These are phyloP conservation scores for Ceratocystis smalleyi DNA, from an alignment of 2,329 filamentous ascomycete species.

Conservation along the genomic window DNA sequence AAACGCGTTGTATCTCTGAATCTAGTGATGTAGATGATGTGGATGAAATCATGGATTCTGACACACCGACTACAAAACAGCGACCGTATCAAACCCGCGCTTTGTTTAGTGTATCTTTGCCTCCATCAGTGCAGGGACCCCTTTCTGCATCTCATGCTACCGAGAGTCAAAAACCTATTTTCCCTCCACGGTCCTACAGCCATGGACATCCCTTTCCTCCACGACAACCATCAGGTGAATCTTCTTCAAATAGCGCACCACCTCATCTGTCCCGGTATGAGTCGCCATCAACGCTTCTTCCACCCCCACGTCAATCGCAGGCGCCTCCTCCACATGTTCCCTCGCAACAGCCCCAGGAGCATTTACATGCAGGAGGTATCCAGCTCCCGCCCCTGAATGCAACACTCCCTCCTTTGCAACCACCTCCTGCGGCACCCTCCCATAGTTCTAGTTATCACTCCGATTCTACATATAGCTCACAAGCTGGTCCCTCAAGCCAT, in stretches of 20 bases:
- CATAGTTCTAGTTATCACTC: slow-evolving; percentile 13
- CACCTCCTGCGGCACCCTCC: slow-evolving; percentile 10
- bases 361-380: background rate
- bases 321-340: slow-evolving; percentile 14
- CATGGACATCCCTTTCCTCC: background rate
- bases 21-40: slow-evolving; percentile 37
- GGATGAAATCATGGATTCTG: slow-evolving; percentile 20
- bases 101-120: slow-evolving; percentile 12
- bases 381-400: slow-evolving; percentile 3
- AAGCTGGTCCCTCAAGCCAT: background rate
- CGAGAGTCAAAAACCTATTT: background rate
- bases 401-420: slow-evolving; percentile 7
- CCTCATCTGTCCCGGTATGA: background rate
- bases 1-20: slow-evolving; percentile 32
- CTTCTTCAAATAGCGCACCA: background rate
- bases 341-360: background rate
- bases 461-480: slow-evolving; percentile 4
- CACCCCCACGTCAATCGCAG: slow-evolving; percentile 2
- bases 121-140: slow-evolving; percentile 16
- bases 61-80: slow-evolving; percentile 14
- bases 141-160: slow-evolving; percentile 20
- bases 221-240: background rate
- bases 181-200: slow-evolving; percentile 2
- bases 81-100: slow-evolving; percentile 7
- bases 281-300: background rate